These are phyloP conservation scores for Lagenaria siceraria DNA, from an alignment of 306 rosid genomes.

Conservation along the genomic window DNA sequence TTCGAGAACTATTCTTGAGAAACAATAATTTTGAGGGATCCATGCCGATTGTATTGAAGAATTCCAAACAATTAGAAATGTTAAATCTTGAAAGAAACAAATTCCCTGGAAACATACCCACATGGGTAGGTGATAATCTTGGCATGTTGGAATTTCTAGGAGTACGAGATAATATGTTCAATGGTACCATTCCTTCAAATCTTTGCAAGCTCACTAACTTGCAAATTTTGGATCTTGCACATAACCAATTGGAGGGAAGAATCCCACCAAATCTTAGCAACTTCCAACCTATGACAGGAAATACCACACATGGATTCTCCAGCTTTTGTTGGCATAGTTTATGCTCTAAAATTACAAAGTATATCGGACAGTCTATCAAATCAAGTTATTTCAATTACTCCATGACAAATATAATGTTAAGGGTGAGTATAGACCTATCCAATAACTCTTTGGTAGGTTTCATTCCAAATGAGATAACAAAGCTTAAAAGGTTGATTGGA, in stretches of 20 bases:
- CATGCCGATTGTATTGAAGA: too few relatives aligned
- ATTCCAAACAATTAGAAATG: too few relatives aligned
- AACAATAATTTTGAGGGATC: background rate
- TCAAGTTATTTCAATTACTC: too few relatives aligned
- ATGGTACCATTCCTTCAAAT: background rate
- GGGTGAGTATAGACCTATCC: background rate
- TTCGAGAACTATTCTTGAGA: background rate
- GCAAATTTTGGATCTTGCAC: constrained; percentile 2
- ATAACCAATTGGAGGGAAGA: background rate
- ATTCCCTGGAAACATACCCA: background rate
- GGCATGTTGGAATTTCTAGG: background rate
- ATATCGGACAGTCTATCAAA: too few relatives aligned
- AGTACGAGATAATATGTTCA: background rate
- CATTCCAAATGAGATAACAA: background rate
- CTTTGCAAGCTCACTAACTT: background rate
- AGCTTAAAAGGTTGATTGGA: background rate
- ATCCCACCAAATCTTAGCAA: background rate
- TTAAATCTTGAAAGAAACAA: background rate
- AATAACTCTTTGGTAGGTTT: background rate
- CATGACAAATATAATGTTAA: rapidly evolving
- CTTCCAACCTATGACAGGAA: too few relatives aligned
- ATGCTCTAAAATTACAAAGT: too few relatives aligned
- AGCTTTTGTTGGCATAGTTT: too few relatives aligned
- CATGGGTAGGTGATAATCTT: background rate
- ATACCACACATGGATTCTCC: too few relatives aligned